Evolutionary conservation across 768 basidiomycete genomes (phyloP), one percentile per base, ranked within the genome.

Genomic region (Cubamyces sp.): DNA sequence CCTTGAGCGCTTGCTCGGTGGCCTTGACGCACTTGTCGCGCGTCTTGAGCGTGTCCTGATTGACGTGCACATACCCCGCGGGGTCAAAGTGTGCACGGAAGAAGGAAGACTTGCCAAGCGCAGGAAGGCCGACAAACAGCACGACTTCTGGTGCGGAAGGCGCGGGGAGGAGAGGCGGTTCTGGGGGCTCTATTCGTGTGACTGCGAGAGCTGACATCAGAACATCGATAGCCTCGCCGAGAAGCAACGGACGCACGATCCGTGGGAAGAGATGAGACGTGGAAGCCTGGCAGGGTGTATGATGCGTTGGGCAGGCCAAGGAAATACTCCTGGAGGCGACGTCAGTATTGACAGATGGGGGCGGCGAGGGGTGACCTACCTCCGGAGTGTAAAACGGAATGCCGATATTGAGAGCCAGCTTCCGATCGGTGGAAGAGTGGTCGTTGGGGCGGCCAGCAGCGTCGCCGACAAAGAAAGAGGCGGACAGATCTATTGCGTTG

Each of bases 381-480:
- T 97, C 95, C 18, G 95, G 95, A 0, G 94, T 96, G 51, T 81
- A 79, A 71, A 96, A 97, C 11, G 76, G 77, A 2, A 97, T 71
- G 0, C 80, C 88, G 8, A 88, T 70, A 66, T 96, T 96, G 3
- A 87, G 71, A 0, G 95, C 93, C 81, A 88, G 92, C 74, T 96
- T 93, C 46, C 89, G 81, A 73, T 97, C 95, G 0, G 89, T 90
- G 62, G 87, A 86, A 7, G 89, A 83, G 71, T 91, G 92, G 75
- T 97, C 95, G 26, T 75, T 74, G 47, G 79, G 75, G 40, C 95
- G 84, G 12, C 94, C 95, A 12, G 94, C 95, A 1, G 93, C 94
- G 68, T 97, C 95, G 3, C 95, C 95, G 0, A 96, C 88, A 66
- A 90, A 96, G 68, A 91, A 91, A 0, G 91, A 88, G 0, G 77